A percentile compares a stretch with the other conserved stretches of the same genome.
phyloP scores from a whole-genome alignment of 257 asterid species.

The Solanum sitiens region DNA sequence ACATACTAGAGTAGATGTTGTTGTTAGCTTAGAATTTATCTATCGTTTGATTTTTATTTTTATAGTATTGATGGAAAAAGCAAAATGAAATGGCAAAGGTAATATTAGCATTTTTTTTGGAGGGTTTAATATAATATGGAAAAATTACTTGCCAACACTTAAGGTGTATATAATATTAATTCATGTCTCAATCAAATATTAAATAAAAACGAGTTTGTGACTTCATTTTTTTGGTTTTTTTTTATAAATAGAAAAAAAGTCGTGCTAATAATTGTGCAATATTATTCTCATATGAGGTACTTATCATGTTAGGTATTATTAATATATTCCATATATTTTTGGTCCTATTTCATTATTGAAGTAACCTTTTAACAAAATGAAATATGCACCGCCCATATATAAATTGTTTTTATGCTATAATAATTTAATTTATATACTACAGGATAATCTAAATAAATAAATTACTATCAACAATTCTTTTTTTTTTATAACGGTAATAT shows the following conservation, averaged over 20 bases:
- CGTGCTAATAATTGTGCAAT: not conserved
- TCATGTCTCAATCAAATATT: not conserved
- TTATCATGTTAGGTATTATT: not conserved
- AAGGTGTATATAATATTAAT: not conserved
- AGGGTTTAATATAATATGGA: not conserved
- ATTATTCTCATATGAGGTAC: not conserved
- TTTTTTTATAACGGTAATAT: no score
- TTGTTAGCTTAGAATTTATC: not conserved
- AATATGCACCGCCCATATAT: not conserved
- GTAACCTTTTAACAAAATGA: not conserved
- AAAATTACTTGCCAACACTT: not conserved
- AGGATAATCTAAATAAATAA: not conserved
- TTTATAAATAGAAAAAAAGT: not conserved
- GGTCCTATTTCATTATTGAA: not conserved
- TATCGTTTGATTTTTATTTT: not conserved
- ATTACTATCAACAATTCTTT: no score
- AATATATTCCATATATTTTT: not conserved
- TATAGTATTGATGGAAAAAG: not conserved
- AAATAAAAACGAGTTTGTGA: not conserved
- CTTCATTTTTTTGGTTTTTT: not conserved
- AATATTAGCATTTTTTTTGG: not conserved
- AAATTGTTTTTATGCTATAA: not conserved
- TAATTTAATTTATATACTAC: not conserved
- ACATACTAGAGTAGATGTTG: not conserved
- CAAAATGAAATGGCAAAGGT: not conserved